phyloP scores from a whole-genome alignment of 75 land plant genomes.

The Isoetes taiwanensis region DNA sequence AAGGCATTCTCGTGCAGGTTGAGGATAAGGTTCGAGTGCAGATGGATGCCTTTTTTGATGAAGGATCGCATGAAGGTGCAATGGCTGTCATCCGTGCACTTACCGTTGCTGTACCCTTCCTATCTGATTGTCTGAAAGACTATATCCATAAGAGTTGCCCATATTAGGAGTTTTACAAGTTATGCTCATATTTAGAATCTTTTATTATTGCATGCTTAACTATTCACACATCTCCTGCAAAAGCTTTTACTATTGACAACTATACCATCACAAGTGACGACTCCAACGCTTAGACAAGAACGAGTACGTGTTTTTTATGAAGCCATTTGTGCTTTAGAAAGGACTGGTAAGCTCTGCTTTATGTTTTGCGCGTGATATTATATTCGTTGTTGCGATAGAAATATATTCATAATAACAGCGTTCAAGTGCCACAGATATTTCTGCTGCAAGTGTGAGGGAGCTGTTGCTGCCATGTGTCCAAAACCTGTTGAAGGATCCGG shows the following conservation, averaged over 20 bases:
- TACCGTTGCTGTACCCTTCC: constrained; percentile 68
- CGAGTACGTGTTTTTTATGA: constrained; percentile 85
- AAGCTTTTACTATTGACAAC: constrained; percentile 68
- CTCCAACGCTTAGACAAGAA: constrained; percentile 55
- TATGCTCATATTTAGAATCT: not conserved
- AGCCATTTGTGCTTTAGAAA: constrained; percentile 92
- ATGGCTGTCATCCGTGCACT: constrained; percentile 76
- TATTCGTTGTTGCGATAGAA: not conserved
- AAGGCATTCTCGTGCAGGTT: constrained; percentile 32
- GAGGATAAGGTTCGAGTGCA: constrained; percentile 85
- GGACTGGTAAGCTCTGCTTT: constrained; percentile 66
- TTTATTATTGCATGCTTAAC: constrained; percentile 28
- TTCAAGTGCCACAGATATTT: constrained; percentile 43
- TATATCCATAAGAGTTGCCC: constrained; percentile 88
- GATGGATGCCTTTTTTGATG: constrained; percentile 97
- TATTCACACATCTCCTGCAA: constrained; percentile 62
- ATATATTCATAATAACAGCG: not conserved
- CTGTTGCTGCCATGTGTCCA: constrained; percentile 72
- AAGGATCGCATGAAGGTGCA: constrained; percentile 90
- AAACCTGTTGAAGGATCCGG: constrained; percentile 72
- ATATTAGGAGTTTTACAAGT: too few relatives aligned
- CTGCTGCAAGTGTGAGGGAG: constrained; percentile 53
- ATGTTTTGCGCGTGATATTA: too few relatives aligned
- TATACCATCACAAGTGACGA: constrained; percentile 25
- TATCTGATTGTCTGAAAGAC: constrained; percentile 65